Evolutionary conservation across 192 early-diverging fungal genomes (phyloP).

Genomic region (Coemansia sp.): DNA sequence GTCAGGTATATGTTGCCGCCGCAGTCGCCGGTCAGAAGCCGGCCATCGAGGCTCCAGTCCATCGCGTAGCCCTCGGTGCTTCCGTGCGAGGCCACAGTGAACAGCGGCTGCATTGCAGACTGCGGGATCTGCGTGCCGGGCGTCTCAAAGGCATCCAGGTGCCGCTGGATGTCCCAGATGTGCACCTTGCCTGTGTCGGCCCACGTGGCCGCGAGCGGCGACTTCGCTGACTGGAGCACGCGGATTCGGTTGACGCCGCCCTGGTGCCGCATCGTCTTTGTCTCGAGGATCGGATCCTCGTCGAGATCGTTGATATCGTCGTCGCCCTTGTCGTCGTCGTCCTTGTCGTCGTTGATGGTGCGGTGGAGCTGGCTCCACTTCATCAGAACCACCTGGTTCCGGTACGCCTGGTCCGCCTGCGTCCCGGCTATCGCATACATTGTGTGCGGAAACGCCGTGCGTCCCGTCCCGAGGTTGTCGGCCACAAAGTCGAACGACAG

Average conservation of each 20-base stretch:
- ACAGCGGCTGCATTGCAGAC: constrained; percentile 69
- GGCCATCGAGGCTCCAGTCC: constrained; percentile 84
- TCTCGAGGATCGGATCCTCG: constrained; percentile 93
- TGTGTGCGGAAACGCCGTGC: constrained; percentile 88
- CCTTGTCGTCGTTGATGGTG: constrained; percentile 86
- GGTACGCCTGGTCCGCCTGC: constrained; percentile 77
- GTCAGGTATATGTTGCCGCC: constrained; percentile 82
- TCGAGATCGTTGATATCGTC: constrained; percentile 85
- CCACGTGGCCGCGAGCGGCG: constrained; percentile 88
- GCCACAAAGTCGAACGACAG: constrained; percentile 94
- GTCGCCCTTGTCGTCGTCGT: constrained; percentile 70
- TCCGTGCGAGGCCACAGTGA: constrained; percentile 81
- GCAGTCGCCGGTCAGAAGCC: constrained; percentile 87
- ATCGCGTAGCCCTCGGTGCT: constrained; percentile 91
- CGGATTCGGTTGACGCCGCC: constrained; percentile 94
- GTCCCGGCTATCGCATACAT: constrained; percentile 93
- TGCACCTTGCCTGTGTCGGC: constrained; percentile 94
- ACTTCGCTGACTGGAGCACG: constrained; percentile 57
- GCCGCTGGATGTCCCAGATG: constrained; percentile 83
- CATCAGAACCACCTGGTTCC: constrained; percentile 93
- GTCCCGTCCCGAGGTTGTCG: constrained; percentile 78
- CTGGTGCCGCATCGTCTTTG: constrained; percentile 75
- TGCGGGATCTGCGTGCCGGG: constrained; percentile 70
- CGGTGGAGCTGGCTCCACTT: constrained; percentile 93
- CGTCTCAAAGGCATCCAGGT: constrained; percentile 75